Conservation (phyloP, 2,329 filamentous ascomycete genomes). For the Pezicula rhizophila region DNA sequence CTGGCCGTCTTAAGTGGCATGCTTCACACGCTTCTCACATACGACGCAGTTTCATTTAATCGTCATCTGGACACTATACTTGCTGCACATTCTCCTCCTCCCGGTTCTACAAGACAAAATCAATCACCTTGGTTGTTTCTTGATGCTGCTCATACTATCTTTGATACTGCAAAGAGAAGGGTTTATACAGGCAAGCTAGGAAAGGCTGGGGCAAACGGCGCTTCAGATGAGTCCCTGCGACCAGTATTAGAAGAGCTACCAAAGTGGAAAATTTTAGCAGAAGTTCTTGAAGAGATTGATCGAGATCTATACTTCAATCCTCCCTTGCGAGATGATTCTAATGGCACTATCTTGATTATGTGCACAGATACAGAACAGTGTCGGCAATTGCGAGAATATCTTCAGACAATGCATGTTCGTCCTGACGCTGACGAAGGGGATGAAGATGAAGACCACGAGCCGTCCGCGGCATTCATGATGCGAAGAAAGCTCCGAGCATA, state of each 20-base stretch:
- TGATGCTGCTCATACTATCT: conserved; percentile 90
- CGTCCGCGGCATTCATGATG: conserved; percentile 85
- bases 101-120: conserved; percentile 79
- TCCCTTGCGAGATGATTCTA: conserved; percentile 70
- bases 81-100: conserved; percentile 80
- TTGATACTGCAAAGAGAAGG: conserved; percentile 79
- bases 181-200: conserved; percentile 67
- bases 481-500: conserved; percentile 80
- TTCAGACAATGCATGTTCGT: conserved; percentile 82
- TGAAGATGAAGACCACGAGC: conserved; percentile 43
- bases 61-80: conserved; percentile 92
- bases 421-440: conserved; percentile 35
- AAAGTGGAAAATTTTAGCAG: conserved; percentile 86
- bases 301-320: conserved; percentile 83
- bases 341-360: conserved; percentile 92
- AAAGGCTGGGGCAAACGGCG: conserved; percentile 25
- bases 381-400: conserved; percentile 80
- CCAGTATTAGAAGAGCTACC: conserved; percentile 90
- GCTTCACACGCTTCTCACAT: conserved; percentile 73
- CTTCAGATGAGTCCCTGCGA: conserved; percentile 42
- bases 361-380: conserved; percentile 83
- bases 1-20: conserved; percentile 76
- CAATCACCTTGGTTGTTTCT: conserved; percentile 96
- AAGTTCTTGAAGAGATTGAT: conserved; percentile 90
- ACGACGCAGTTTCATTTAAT: conserved; percentile 86